These are phyloP conservation scores for Ustilago vetiveriae DNA, from an alignment of 1,284 basidiomycete species.

Conservation along the genomic window DNA sequence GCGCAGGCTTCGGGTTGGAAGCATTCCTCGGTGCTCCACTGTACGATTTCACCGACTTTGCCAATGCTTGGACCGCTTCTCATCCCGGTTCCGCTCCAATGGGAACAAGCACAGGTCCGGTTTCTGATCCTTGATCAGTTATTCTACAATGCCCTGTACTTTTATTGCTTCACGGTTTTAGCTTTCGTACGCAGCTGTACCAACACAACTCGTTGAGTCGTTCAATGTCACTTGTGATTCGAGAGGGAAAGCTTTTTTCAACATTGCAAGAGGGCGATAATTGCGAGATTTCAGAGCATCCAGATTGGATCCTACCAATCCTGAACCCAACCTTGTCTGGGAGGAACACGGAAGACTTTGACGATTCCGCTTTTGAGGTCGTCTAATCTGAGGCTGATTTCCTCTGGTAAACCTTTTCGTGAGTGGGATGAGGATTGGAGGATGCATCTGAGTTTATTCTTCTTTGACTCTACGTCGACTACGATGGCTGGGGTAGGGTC, in stretches of 20 bases:
- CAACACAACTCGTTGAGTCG: too few species aligned
- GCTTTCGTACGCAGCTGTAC: not conserved
- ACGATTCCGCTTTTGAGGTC: slow-evolving; percentile 85
- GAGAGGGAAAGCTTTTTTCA: too few species aligned
- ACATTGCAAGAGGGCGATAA: too few species aligned
- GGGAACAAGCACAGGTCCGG: slow-evolving; percentile 23
- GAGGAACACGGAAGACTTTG: slow-evolving; percentile 64
- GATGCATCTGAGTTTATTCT: slow-evolving; percentile 51
- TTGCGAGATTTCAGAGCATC: too few species aligned
- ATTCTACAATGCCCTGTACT: not conserved
- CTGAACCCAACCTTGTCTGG: slow-evolving; percentile 39
- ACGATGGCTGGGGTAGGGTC: slow-evolving; percentile 79
- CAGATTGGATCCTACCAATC: too few species aligned
- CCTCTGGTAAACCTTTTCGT: slow-evolving; percentile 73
- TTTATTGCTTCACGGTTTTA: slow-evolving; percentile 1
- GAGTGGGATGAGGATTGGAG: slow-evolving; percentile 73
- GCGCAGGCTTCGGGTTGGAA: slow-evolving; percentile 48
- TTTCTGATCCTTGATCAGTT: slow-evolving; percentile 30
- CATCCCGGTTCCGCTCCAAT: slow-evolving; percentile 13
- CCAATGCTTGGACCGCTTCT: slow-evolving; percentile 41
- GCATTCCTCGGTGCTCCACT: slow-evolving; percentile 36
- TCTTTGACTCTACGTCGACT: slow-evolving; percentile 73
- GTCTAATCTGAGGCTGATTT: slow-evolving; percentile 83
- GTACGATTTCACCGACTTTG: slow-evolving; percentile 50
- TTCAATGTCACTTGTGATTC: too few species aligned